A percentile compares a stretch with the other conserved stretches of the same genome.
These are phyloP conservation scores for Diaporthe sp. DNA, from an alignment of 2,329 filamentous ascomycete genomes.

Conservation along the genomic window DNA sequence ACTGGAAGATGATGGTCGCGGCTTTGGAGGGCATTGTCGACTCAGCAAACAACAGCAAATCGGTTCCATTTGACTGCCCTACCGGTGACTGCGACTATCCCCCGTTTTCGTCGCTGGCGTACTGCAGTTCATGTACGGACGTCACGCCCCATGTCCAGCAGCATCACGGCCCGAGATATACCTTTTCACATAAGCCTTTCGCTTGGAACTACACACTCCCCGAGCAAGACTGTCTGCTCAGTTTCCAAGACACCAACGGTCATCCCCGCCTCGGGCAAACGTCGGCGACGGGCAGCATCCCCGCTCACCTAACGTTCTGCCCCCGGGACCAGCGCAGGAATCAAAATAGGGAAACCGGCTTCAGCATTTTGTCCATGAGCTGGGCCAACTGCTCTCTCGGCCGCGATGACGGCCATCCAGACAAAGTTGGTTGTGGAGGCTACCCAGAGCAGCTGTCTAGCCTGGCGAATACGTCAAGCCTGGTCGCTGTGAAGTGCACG, in stretches of 20 bases:
- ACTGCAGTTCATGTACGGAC: neutral
- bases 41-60: neutral
- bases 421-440: fast-evolving
- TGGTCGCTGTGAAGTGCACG: neutral
- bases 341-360: neutral
- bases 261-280: too few relatives aligned
- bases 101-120: neutral
- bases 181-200: too few relatives aligned
- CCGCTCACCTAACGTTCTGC: neutral
- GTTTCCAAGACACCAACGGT: neutral
- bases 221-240: neutral
- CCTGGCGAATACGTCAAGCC: neutral
- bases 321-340: too few relatives aligned
- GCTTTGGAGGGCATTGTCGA: neutral
- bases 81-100: neutral
- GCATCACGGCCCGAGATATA: neutral
- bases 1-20: neutral
- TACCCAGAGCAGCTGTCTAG: neutral
- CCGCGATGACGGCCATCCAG: neutral
- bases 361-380: neutral
- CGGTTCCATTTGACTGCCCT: neutral
- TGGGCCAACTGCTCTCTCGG: neutral
- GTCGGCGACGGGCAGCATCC: fast-evolving
- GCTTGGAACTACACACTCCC: neutral
- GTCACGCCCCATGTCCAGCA: neutral